Evolutionary conservation across 345 rosid species (phyloP).

Genomic region (Cardiospermum halicacabum): DNA sequence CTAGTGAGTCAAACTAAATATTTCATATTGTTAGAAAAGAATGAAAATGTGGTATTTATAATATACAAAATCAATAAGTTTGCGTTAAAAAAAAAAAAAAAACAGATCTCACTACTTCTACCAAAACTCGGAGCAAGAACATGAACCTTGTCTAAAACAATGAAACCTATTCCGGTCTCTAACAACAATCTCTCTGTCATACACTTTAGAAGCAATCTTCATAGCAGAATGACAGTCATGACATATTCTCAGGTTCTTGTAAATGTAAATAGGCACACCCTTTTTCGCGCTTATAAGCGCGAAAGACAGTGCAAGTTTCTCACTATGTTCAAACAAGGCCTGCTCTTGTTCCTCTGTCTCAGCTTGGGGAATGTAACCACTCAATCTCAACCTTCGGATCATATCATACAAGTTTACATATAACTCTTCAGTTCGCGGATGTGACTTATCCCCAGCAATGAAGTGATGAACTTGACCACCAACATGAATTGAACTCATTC

Average conservation of each 20-base stretch:
- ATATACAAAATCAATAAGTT: too few species aligned
- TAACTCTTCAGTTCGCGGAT: constrained; percentile 43
- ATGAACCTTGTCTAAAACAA: constrained; percentile 57
- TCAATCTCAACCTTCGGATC: constrained; percentile 48
- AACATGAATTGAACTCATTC: constrained; percentile 63
- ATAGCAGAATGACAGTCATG: constrained; percentile 76
- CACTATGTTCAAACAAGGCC: constrained; percentile 67
- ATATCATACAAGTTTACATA: constrained; percentile 52
- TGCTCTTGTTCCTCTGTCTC: constrained; percentile 72
- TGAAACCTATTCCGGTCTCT: constrained; percentile 89
- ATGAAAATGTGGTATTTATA: not conserved
- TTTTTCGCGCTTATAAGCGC: constrained; percentile 65
- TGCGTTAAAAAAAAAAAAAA: too few species aligned
- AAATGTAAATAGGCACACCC: constrained; percentile 41
- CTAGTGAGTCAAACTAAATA: too few species aligned
- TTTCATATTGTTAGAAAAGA: too few species aligned
- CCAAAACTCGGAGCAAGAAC: constrained; percentile 84
- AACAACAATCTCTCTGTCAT: constrained; percentile 52
- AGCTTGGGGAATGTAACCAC: constrained; percentile 57
- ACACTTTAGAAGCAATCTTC: constrained; percentile 51
- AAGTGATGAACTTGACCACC: constrained; percentile 56
- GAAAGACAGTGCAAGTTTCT: constrained; percentile 75
- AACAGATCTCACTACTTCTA: constrained; percentile 31
- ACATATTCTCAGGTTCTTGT: constrained; percentile 78
- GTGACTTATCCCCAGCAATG: constrained; percentile 68